Evolutionary conservation across 805 yeast species (phyloP).

Genomic region (Candida arabinofermentans): DNA sequence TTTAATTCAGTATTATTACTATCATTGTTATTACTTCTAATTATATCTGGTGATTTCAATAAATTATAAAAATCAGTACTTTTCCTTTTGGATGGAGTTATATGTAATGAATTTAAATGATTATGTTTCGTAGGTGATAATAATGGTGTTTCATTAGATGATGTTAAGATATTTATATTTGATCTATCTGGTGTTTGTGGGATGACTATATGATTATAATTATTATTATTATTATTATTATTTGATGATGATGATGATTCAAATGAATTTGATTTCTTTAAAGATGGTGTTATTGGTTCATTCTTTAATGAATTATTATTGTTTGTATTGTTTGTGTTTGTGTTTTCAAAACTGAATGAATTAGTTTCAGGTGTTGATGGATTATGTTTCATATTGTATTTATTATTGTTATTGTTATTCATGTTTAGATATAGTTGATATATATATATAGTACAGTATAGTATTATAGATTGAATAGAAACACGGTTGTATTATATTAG

Average conservation of each 20-base stretch:
- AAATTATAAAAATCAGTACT: conserved; percentile 33
- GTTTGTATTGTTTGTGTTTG: not conserved
- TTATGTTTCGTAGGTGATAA: conserved; percentile 29
- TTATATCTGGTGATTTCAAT: conserved; percentile 32
- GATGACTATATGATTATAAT: no score
- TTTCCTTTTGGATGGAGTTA: conserved; percentile 30
- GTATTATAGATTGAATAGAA: no score
- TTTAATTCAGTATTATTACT: conserved; percentile 22
- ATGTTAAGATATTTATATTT: no score
- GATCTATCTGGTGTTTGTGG: conserved; percentile 31
- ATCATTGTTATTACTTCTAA: no score
- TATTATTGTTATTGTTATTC: no score
- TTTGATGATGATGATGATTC: no score
- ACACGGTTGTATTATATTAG: not conserved
- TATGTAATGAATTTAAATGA: conserved; percentile 4
- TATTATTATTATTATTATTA: no score
- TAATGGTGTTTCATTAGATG: conserved; percentile 32
- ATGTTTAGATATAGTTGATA: no score
- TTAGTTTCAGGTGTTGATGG: no score
- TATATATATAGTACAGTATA: no score
- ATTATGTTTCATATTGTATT: no score
- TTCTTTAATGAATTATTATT: conserved; percentile 8
- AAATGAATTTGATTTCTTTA: conserved; percentile 17
- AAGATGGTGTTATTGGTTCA: conserved; percentile 25
- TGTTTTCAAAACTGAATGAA: no score